Percentiles rank a stretch among this genome's conserved stretches.
Conservation (phyloP, 805 yeast genomes). For the Kodamaea lidongshanica region DNA sequence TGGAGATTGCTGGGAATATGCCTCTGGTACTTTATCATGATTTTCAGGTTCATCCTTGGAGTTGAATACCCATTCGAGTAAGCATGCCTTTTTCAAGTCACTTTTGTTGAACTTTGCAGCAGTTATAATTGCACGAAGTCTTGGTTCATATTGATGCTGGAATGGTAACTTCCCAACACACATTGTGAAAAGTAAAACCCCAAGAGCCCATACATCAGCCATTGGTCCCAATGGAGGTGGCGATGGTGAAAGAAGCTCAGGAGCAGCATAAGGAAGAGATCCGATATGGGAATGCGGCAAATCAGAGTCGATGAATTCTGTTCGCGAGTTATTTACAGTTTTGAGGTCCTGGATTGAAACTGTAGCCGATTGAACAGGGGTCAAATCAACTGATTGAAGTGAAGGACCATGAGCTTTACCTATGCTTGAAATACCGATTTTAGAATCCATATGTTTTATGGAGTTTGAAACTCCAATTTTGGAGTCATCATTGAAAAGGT, state of each 20-base stretch:
- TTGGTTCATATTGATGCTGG: conserved; percentile 76
- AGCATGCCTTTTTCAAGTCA: conserved; percentile 38
- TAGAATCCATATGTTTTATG: conserved; percentile 21
- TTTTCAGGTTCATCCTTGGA: conserved; percentile 8
- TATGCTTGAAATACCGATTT: conserved; percentile 26
- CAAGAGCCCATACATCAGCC: conserved; percentile 90
- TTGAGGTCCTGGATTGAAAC: conserved; percentile 7
- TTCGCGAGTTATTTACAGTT: background rate
- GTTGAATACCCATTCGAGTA: conserved; percentile 22
- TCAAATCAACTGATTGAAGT: conserved; percentile 25
- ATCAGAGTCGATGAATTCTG: conserved; percentile 21
- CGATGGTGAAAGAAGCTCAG: conserved; percentile 64
- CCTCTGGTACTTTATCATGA: conserved; percentile 3
- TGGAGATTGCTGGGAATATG: conserved; percentile 8
- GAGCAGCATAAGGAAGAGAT: conserved; percentile 88
- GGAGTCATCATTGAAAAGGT: conserved; percentile 21
- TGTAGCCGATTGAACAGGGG: conserved; percentile 20
- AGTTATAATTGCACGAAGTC: conserved; percentile 64
- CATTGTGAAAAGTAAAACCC: conserved; percentile 71
- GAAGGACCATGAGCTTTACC: conserved; percentile 28
- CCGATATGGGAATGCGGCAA: conserved; percentile 72
- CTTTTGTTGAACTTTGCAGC: conserved; percentile 55
- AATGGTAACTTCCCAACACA: conserved; percentile 73
- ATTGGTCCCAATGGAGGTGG: conserved; percentile 59
- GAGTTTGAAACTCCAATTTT: conserved; percentile 17